Base-by-base conservation (phyloP, 306 rosid genomes). In the Vachellia collinsii region DNA sequence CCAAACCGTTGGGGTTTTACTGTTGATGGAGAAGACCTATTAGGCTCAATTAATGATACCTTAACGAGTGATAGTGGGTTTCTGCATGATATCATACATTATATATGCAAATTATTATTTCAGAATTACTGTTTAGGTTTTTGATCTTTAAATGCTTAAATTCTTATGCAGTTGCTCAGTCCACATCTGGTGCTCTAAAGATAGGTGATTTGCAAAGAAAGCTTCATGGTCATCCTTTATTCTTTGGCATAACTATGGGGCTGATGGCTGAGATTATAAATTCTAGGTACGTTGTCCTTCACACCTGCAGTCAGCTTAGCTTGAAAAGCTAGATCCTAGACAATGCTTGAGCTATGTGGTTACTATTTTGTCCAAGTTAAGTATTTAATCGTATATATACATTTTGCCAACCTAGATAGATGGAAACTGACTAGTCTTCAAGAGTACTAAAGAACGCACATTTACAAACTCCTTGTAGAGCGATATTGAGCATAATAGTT, bases 1-100 rank as follows among this genome's bases (percentile, higher is more conserved):
- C 99, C 99, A 71, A 95, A 93, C 87, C 98, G 99, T 80, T 95
- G 99, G 99, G 99, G 99, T 83, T 86, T 85, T 77, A 92, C 94
- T 17, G 97, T 88, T 66, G 97, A 95, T 71, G 97, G 97, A 48
- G 59, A 76, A 54, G 97, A 93, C 79, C 87, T 93, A 74, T 80
- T 93, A 69, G 88, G 84, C 86, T 88, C 91, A 7, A 78, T 90
- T 71, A 79, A 72, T 61, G 83, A 81, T 76, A 85, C 81, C 46
- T 70, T 90, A 34, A 77, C 85, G 22, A 48, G 73, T 72, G 86
- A 86, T 59, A 89, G 98, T 93, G 86, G 83, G 93, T 81, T 82
- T 39, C 65, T 71, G 70, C 66, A 42, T 82, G 34, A 39, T 61
- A 78, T 71, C 20, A 37, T 46, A 37, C 59, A 34, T 20, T 67